These are phyloP conservation scores for Dichotomocladium elegans DNA, from an alignment of 371 early-diverging fungal species.

Conservation along the genomic window DNA sequence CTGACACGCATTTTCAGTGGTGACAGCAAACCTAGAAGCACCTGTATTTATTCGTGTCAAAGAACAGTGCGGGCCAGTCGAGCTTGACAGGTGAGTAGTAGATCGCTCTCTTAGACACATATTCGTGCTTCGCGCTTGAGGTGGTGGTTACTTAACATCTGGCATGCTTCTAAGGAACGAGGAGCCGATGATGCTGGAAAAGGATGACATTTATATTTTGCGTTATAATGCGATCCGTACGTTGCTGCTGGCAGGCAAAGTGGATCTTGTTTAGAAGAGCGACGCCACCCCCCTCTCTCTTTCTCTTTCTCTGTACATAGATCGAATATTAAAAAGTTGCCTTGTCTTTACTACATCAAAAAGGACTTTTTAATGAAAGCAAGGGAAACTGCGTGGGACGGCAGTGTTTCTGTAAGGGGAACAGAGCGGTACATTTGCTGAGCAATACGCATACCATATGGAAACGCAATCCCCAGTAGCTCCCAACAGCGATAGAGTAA, in stretches of 20 bases:
- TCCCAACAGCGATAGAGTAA: no score
- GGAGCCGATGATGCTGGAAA: slow-evolving; percentile 10
- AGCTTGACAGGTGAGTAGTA: slow-evolving; percentile 21
- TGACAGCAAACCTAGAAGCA: slow-evolving; percentile 61
- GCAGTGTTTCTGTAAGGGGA: no score
- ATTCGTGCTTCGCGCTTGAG: not conserved
- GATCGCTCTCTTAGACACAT: not conserved
- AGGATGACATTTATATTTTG: slow-evolving; percentile 21
- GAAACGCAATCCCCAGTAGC: no score
- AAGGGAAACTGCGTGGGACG: no score
- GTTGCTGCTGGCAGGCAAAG: slow-evolving; percentile 11
- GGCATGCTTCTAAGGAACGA: not conserved
- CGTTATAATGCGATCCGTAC: slow-evolving; percentile 20
- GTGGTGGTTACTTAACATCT: no score
- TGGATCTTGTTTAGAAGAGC: slow-evolving; percentile 18
- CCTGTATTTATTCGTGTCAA: slow-evolving; percentile 71
- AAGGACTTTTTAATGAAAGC: no score
- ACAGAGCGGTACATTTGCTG: no score
- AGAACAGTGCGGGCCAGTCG: slow-evolving; percentile 56
- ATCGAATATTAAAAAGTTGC: no score
- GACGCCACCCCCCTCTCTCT: no score
- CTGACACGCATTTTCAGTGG: slow-evolving; percentile 34
- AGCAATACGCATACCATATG: no score
- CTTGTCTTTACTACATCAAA: no score
- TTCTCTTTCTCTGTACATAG: no score